phyloP scores from a whole-genome alignment of 306 rosid genomes.

The Trifolium dubium region DNA sequence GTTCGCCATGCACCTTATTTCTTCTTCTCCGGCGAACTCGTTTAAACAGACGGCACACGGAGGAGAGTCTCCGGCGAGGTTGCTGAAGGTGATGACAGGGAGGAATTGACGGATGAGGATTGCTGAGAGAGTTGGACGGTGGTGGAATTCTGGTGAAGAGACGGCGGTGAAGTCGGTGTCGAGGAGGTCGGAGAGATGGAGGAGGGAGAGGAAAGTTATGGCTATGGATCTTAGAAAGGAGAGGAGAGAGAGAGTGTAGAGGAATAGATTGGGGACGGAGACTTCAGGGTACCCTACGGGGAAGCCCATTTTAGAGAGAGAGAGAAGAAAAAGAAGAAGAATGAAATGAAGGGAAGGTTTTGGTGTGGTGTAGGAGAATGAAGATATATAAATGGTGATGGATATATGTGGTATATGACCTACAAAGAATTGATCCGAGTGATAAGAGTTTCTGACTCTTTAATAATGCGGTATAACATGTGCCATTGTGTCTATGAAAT shows the following conservation, averaged over 20 bases:
- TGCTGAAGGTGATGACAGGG: constrained; percentile 58
- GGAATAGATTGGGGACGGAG: constrained; percentile 62
- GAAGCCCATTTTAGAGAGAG: constrained; percentile 59
- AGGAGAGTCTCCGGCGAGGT: constrained; percentile 39
- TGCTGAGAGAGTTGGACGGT: constrained; percentile 53
- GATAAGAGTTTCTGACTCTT: no score
- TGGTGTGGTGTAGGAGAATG: background rate
- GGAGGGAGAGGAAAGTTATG: constrained; percentile 56
- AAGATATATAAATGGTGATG: constrained; percentile 6
- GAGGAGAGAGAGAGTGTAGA: constrained; percentile 64
- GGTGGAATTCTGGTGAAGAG: background rate
- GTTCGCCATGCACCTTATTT: constrained; percentile 77
- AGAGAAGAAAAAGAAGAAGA: background rate
- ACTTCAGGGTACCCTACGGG: constrained; percentile 82
- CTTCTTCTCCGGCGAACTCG: constrained; percentile 71
- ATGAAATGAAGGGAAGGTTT: background rate
- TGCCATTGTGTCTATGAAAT: no score
- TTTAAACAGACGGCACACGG: constrained; percentile 75
- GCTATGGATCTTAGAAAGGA: constrained; percentile 64
- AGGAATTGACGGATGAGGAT: constrained; percentile 71
- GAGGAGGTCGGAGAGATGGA: constrained; percentile 74
- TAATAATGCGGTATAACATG: no score
- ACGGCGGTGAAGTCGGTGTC: constrained; percentile 48
- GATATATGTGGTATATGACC: no score
- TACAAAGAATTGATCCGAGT: no score